phyloP scores from a whole-genome alignment of 192 early-diverging fungal species.

The Backusella westeae region DNA sequence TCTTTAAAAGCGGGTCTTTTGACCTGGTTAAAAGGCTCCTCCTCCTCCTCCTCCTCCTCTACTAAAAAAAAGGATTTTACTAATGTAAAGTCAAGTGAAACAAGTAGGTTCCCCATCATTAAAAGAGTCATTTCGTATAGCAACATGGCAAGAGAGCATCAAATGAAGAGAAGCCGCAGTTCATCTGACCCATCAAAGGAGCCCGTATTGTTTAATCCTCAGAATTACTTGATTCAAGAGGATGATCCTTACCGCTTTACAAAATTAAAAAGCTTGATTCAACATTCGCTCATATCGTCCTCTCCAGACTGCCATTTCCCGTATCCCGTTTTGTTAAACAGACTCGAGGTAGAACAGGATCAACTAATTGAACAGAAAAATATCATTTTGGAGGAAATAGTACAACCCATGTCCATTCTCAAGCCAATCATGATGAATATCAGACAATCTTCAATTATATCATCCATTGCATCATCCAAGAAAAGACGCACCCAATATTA shows the following conservation, averaged over 20 bases:
- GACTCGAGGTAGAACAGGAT: conserved; percentile 56
- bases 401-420: conserved; percentile 10
- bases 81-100: background rate
- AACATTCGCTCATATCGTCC: conserved; percentile 65
- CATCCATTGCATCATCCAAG: background rate
- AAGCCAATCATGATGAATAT: conserved; percentile 31
- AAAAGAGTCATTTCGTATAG: background rate
- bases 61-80: background rate
- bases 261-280: conserved; percentile 47
- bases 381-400: background rate
- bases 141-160: background rate
- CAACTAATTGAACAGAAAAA: conserved; percentile 10
- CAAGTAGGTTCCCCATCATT: background rate
- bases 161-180: background rate
- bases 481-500: background rate
- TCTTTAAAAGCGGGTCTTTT: background rate
- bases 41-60: too few species aligned
- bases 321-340: conserved; percentile 68
- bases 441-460: conserved; percentile 13
- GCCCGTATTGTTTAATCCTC: too few species aligned
- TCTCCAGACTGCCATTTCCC: conserved; percentile 80
- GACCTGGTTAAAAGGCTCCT: background rate
- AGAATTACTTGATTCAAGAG: background rate
- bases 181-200: background rate
- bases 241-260: conserved; percentile 40